Base-by-base conservation (phyloP, 305 asterid species). In the Fraxinus angustifolia region DNA sequence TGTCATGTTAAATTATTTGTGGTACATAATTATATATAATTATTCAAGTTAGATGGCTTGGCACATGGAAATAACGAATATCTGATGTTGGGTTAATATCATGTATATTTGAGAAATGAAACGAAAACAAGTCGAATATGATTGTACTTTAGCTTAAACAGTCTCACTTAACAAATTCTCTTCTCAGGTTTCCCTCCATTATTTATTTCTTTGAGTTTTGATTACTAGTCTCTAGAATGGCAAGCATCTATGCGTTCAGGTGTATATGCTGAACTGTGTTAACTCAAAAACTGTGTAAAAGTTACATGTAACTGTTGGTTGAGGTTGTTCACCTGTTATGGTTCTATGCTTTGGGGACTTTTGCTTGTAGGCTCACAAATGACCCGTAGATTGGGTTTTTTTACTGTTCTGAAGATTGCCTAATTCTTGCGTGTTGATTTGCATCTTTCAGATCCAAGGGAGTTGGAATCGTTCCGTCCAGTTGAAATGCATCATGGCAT, bases 401-500 rank as follows among this genome's bases (percentile, higher is more conserved):
- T 23, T 23, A 23, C 26, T 23, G 26, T 23, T 23, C 26, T 23
- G 26, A 23, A 23, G 26, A 23, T 23, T 23, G 26, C 26, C 26
- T 23, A 23, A 23, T 23, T 23, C 26, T 23, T 23, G 26, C 11
- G 12, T 38, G 45, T 38, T 38, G 45, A 38, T 38, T 38, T 38
- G 45, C 45, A 7, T 38, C n/a, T 42, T 83, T 79, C 86, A 88
- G 91, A 80, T 87, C 80, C 78, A 10, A 90, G 88, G 88, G 99
- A 93, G n/a, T 92, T 97, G 0, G 99, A 95, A 81, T 87, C 86
- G 34, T 80, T 81, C 74, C 89, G 91, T 6, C 96, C 97, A 3
- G 88, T 86, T 71, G 95, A 93, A 87, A 84, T 93, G 91, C 98
- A 95, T 86, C 96, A 95, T 42, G 98, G 91, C 60, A 91, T 95